A percentile compares a stretch with the other conserved stretches of the same genome.
These are phyloP conservation scores for Macrophomina pseudophaseolina DNA, from an alignment of 2,329 filamentous ascomycete genomes.

Conservation along the genomic window DNA sequence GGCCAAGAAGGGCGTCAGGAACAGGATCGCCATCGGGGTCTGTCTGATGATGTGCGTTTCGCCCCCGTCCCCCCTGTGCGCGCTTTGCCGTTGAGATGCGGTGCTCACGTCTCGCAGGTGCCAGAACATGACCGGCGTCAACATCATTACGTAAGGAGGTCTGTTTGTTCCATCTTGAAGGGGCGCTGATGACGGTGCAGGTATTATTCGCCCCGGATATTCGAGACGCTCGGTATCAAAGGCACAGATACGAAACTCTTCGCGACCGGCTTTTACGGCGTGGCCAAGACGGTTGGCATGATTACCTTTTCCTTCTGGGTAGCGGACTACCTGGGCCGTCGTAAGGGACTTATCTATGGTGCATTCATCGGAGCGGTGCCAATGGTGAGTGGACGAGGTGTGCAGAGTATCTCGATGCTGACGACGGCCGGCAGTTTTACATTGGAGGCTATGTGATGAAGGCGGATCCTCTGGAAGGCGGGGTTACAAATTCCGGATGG, in stretches of 20 bases:
- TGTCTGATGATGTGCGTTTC: slow-evolving; percentile 37
- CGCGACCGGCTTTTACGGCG: slow-evolving; percentile 59
- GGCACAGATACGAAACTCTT: slow-evolving; percentile 49
- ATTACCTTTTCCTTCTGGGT: slow-evolving; percentile 35
- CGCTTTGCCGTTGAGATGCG: too few relatives aligned
- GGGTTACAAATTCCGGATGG: slow-evolving; percentile 51
- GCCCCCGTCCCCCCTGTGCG: too few relatives aligned
- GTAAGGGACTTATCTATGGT: slow-evolving; percentile 53
- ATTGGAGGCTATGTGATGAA: slow-evolving; percentile 61
- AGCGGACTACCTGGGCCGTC: slow-evolving; percentile 48
- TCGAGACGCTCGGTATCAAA: slow-evolving; percentile 52
- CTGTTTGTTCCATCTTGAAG: too few relatives aligned
- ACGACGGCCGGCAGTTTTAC: slow-evolving; percentile 42
- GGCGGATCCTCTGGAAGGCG: slow-evolving; percentile 56
- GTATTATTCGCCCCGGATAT: slow-evolving; percentile 46
- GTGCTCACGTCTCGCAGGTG: slow-evolving; percentile 30
- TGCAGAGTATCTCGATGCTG: too few relatives aligned
- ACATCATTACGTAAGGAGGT: too few relatives aligned
- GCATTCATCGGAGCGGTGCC: slow-evolving; percentile 55
- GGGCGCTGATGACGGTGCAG: too few relatives aligned
- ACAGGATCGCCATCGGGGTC: slow-evolving; percentile 46
- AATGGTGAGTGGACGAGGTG: slow-evolving; percentile 35
- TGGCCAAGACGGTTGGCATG: slow-evolving; percentile 23
- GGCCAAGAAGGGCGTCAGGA: slow-evolving; percentile 46
- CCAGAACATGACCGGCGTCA: slow-evolving; percentile 42